Evolutionary conservation across 1,284 basidiomycete genomes (phyloP), one percentile per base, ranked within the genome.

Genomic region (Uromyces viciae-fabae): DNA sequence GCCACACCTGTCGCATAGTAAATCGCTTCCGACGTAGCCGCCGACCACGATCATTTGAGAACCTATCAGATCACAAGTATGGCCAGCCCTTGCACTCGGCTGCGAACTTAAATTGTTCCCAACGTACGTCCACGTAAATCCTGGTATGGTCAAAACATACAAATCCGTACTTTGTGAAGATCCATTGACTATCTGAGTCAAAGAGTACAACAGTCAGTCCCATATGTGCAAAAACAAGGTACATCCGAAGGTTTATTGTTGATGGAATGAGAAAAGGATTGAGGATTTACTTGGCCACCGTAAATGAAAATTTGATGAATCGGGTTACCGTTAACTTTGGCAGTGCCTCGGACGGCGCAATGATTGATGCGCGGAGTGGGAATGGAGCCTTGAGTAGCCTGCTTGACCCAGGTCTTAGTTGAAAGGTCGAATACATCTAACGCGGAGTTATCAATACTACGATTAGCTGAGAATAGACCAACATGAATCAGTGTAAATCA

Each of bases 361-460:
- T 85, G 84, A 43, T 84, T 84, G 40, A 85, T 82, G 5, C 84
- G 82, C 7, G 83, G 72, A 4, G 81, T 82, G 43, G 78, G 74
- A 22, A 82, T 82, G 14, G 69, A 69, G 3, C 84, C 84, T 19
- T 82, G 81, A 3, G 83, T 84, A 11, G 81, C 75, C 52, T 84
- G 84, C 46, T 83, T 83, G 28, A 83, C 83, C 84, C 84, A 85
- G 2, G 83, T 83, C 15, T 25, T 60, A 1, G 82, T 77, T 19
- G 83, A 84, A 19, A 85, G 80, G 54, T 85, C 84, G 72, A 83
- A 85, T 0, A 85, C 83, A 66, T 85, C 84, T 31, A 85, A 74
- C 0, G 83, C 83, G 25, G 79, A 82, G 33, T 83, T 83, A 66
- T 83, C 82, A n/a, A 83, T 81, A 43, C 81, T 83, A 49, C 83